These are phyloP conservation scores for Mycena vulgaris DNA, from an alignment of 768 basidiomycete species.

Conservation along the genomic window DNA sequence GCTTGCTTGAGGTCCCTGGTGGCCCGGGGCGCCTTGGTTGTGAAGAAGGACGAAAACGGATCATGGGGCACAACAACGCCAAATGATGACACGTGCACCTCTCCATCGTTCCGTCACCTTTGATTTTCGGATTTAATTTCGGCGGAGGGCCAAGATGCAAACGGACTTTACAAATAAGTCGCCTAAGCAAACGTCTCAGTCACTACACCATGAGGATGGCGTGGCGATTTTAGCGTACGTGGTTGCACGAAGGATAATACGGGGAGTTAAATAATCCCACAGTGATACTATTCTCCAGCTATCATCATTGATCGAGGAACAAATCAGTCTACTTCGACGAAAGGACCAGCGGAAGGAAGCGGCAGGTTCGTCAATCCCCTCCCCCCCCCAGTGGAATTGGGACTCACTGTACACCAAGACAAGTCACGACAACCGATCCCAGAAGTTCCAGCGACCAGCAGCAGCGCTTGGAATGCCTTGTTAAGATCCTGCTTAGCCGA, in stretches of 20 bases:
- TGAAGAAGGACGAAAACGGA: too few relatives aligned
- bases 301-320: conserved; percentile 13
- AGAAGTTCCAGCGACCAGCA: conserved; percentile 39
- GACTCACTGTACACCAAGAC: not conserved
- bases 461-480: conserved; percentile 41
- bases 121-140: too few relatives aligned
- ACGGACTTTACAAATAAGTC: too few relatives aligned
- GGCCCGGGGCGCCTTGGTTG: too few relatives aligned
- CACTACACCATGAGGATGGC: too few relatives aligned
- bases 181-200: too few relatives aligned
- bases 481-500: conserved; percentile 26
- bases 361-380: not conserved
- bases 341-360: conserved; percentile 15
- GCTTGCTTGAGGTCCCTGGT: too few relatives aligned
- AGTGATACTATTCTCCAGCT: conserved; percentile 6
- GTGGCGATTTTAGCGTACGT: conserved; percentile 1
- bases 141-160: too few relatives aligned
- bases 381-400: not conserved
- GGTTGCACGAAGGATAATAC: not conserved
- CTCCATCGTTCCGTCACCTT: too few relatives aligned
- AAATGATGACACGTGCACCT: too few relatives aligned
- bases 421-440: conserved; percentile 31
- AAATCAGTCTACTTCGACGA: conserved; percentile 17
- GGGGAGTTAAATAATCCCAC: not conserved
- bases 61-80: too few relatives aligned